Evolutionary conservation across 2,329 filamentous ascomycete species (phyloP).

Genomic region (Dactylellina haptotyla): DNA sequence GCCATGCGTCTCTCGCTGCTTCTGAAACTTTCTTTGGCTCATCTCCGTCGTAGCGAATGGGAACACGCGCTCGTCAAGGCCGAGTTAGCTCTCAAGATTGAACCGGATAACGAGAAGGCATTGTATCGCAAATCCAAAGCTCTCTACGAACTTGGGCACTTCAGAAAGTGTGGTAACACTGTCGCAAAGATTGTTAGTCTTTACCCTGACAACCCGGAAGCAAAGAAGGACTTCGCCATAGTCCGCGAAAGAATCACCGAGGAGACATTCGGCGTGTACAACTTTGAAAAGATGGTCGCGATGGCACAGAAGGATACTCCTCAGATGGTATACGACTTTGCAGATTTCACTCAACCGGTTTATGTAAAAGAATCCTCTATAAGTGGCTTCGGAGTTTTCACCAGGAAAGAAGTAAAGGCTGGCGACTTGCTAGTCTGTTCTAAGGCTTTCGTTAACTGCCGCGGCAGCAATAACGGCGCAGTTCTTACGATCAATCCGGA

Average conservation of each 20-base stretch:
- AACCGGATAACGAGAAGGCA: slow-evolving; percentile 21
- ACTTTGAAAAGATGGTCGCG: slow-evolving; percentile 27
- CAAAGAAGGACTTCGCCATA: not conserved
- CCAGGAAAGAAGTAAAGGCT: slow-evolving; percentile 17
- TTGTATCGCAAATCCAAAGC: slow-evolving; percentile 33
- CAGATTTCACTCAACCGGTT: slow-evolving; percentile 24
- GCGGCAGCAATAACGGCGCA: slow-evolving; percentile 17
- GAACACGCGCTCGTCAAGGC: slow-evolving; percentile 7
- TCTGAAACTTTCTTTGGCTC: slow-evolving; percentile 6
- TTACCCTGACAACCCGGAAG: slow-evolving; percentile 11
- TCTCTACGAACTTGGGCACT: slow-evolving; percentile 19
- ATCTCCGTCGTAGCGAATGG: not conserved
- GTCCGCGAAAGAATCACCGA: slow-evolving; percentile 23
- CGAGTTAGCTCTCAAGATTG: slow-evolving; percentile 8
- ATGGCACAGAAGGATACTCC: slow-evolving; percentile 22
- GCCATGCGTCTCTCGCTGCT: not conserved
- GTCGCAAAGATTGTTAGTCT: not conserved
- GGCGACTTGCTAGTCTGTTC: slow-evolving; percentile 30
- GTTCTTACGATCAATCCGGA: slow-evolving; percentile 3
- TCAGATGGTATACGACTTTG: slow-evolving; percentile 26
- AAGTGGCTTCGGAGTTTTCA: slow-evolving; percentile 32
- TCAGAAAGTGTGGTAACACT: slow-evolving; percentile 8
- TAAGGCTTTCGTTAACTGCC: slow-evolving; percentile 36
- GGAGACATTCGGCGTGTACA: slow-evolving; percentile 11
- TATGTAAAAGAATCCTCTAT: not conserved